phyloP scores from a whole-genome alignment of 345 rosid species.

The Eucalyptus curtisii region DNA sequence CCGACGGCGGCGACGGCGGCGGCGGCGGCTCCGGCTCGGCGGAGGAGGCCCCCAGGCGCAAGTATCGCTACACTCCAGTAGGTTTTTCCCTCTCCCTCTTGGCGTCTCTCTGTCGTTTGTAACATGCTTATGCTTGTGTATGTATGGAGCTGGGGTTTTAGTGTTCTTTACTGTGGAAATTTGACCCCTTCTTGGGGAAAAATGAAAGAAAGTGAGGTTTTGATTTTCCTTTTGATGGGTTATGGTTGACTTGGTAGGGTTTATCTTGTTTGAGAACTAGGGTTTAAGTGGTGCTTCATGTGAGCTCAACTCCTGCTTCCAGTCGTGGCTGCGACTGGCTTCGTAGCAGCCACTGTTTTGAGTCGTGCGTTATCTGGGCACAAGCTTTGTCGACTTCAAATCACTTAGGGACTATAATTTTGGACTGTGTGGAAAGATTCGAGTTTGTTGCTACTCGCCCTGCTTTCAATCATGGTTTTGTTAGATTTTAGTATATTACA shows the following conservation, averaged over 20 bases:
- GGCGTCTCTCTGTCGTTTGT: neutral
- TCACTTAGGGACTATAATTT: neutral
- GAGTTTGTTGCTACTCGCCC: neutral
- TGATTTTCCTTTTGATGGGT: neutral
- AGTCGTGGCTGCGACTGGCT: neutral
- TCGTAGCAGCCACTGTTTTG: neutral
- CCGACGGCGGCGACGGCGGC: constrained; percentile 18
- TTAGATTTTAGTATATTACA: neutral
- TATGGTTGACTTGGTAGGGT: neutral
- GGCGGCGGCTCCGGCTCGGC: constrained; percentile 2
- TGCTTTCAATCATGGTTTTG: neutral
- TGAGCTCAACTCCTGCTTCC: neutral
- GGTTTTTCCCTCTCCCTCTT: neutral
- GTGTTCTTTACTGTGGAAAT: neutral
- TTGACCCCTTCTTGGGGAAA: neutral
- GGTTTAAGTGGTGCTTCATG: neutral
- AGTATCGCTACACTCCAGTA: constrained; percentile 88
- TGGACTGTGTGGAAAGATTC: neutral
- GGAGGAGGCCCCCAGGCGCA: constrained; percentile 62
- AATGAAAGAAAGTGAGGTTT: neutral
- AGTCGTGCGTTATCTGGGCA: neutral
- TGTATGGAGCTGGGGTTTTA: neutral
- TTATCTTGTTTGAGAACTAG: neutral
- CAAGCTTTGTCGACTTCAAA: neutral
- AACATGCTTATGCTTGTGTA: neutral